Conservation (phyloP, 1,284 basidiomycete species). For the Papiliotrema nemorosa region DNA sequence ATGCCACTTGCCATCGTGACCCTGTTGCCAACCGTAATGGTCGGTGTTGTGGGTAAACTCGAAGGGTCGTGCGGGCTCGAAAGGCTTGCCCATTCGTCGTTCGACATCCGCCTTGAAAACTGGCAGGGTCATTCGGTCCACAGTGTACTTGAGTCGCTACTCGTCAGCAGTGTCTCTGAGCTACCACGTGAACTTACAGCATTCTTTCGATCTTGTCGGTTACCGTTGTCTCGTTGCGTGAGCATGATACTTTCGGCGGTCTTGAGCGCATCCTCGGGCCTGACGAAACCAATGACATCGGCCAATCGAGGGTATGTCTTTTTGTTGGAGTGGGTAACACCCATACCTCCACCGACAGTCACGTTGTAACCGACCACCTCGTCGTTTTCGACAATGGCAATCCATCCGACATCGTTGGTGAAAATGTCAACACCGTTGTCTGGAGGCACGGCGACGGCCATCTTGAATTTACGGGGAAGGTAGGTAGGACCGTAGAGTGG, state of each 20-base stretch:
- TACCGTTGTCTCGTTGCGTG: conserved; percentile 92
- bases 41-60: conserved; percentile 88
- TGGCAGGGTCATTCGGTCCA: conserved; percentile 88
- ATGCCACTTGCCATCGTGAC: conserved; percentile 84
- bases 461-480: conserved; percentile 97
- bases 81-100: conserved; percentile 74
- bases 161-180: neutral
- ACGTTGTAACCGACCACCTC: conserved; percentile 86
- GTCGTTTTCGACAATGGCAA: conserved; percentile 78
- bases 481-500: conserved; percentile 97
- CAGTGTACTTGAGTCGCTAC: conserved; percentile 85
- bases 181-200: conserved; percentile 50
- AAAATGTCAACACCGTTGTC: conserved; percentile 96
- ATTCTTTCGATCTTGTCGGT: conserved; percentile 76
- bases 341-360: conserved; percentile 92
- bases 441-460: conserved; percentile 93
- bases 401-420: conserved; percentile 93
- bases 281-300: conserved; percentile 88
- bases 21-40: conserved; percentile 87
- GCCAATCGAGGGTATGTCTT: conserved; percentile 94
- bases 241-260: conserved; percentile 93
- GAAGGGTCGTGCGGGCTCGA: conserved; percentile 71
- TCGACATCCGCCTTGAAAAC: conserved; percentile 88
- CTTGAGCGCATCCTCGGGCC: conserved; percentile 75
- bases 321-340: conserved; percentile 98